Evolutionary conservation across 2,329 filamentous ascomycete genomes (phyloP), one percentile per base, ranked within the genome.

Genomic region (Myotisia sp.): DNA sequence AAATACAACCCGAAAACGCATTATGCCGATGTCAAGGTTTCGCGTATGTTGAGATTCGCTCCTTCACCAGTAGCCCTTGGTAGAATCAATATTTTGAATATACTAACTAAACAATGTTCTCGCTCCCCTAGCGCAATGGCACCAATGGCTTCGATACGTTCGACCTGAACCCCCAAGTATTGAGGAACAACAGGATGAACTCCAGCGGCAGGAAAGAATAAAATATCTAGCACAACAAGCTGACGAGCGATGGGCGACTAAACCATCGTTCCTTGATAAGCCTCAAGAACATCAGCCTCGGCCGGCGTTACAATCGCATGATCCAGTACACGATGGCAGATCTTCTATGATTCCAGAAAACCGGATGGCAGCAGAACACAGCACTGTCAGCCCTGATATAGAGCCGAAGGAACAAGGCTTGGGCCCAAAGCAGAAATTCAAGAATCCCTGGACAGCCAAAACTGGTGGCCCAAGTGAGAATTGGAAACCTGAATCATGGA

Each of bases 401-500:
- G 55, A 59, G 34, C 48, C 51, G 7, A 42, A 47, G 6, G 49
- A 51, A 6, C 33, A 33, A 41, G 29, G 36, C 39, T 23, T 33
- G 34, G 33, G 38, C 38, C 27, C 39, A 13, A 35, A 33, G 26
- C 19, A 30, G 37, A 33, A 37, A 41, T 23, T 36, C 7, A 31
- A 34, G 17, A 42, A 76, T 48, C 74, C 75, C 2, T 79, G 75
- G 74, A 68, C 67, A 19, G 62, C 65, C 6, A 7, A 22, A 1
- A 61, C 53, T n/a, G 60, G 59, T n/a, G 65, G 63, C 0, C 71
- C 74, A 0, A 64, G 74, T 35, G 74, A 80, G 50, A 62, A 57
- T n/a, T 81, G 75, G 74, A 73, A 79, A 53, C 78, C 78, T 0
- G 50, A 70, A 30, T 58, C 71, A 3, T 82, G 77, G 77, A 59